Base-by-base conservation (phyloP, 2,329 filamentous ascomycete species). In the Falciphora oryzae region DNA sequence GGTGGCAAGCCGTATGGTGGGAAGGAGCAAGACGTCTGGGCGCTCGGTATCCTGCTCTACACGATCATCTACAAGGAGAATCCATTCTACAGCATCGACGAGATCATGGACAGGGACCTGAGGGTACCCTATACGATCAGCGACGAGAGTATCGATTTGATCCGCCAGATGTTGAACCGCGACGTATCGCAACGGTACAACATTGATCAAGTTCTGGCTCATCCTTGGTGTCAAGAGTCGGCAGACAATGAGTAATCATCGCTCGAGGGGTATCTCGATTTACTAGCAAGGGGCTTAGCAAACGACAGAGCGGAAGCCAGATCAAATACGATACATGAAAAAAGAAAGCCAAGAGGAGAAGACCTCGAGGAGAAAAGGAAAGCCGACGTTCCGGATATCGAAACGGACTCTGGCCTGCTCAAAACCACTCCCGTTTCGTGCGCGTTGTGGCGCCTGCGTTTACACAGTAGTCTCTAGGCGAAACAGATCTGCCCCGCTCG, bases 31-130 rank as follows among this genome's bases (percentile, higher is more conserved):
- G 95, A 99, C 73, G 93, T 99, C 35, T 99, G 95, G 95, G 95
- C 95, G 0, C 84, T 99, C 22, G 95, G 95, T 29, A 98, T 99
- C 72, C 84, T 99, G 31, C 86, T 99, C 18, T 99, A 99, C 80
- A 99, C 95, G 32, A 97, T 99, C 73, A 90, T 98, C 73, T 99
- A 99, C 84, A 99, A 98, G 79, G 95, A 99, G 79, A 99, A 99
- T 73, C 94, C 95, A 0, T 99, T 97, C 77, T 98, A 98, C 83
- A 96, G 91, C 77, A 95, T 98, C 72, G 95, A 99, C 76, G 95
- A 99, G 81, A 99, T 99, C 73, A 96, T 98, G 86, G 95, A 99
- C 75, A 93, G 94, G 72, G 94, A 97, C 71, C 81, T 99, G 66
- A 87, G 95, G 61, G 89, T 99, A 32, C 95, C 95, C 0, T 97